Evolutionary conservation across 192 early-diverging fungal species (phyloP), one percentile per base, ranked within the genome.

Genomic region (Coemansia umbellata): DNA sequence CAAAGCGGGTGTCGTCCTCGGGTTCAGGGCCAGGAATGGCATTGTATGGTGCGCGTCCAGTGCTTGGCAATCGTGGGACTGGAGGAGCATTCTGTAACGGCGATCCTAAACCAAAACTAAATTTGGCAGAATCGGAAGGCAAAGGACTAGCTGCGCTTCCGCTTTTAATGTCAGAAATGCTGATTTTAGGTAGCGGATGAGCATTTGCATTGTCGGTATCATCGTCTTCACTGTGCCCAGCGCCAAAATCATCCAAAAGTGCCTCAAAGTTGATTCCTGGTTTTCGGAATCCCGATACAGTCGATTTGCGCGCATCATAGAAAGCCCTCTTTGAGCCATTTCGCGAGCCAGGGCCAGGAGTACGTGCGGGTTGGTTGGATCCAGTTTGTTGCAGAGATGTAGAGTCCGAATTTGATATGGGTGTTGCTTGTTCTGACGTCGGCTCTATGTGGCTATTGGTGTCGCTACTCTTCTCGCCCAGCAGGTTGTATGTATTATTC

Each of bases 221-320:
- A 27, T 53, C 55, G 37, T 71, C 62, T 9, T 50, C 64, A n/a
- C n/a, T n/a, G n/a, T n/a, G n/a, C 2, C 14, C 43, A 2, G 26
- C 36, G n/a, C 23, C 50, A 28, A 74, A 48, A 17, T 74, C 70
- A 13, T 67, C 70, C 17, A 74, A 59, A 9, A 74, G 55, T 13
- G 58, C 63, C 13, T 67, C 70, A 62, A 74, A 62, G 55, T 74
- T 67, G 49, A 74, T 74, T 2, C 70, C 70, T 15, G 70, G 70
- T 54, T 74, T 74, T 43, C 36, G 50, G 30, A 66, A 74, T 1
- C 70, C 70, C 10, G 53, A 18, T 24, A 47, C 64, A 0, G 70
- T 74, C 22, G 70, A 74, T 19, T 74, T 60, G 64, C 70, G 70
- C 5, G 70, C 58, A 28, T 58, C 64, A 30, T 64, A 64, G 31